phyloP scores from a whole-genome alignment of 164 flowering plant genomes.

The Litsea cubeba region DNA sequence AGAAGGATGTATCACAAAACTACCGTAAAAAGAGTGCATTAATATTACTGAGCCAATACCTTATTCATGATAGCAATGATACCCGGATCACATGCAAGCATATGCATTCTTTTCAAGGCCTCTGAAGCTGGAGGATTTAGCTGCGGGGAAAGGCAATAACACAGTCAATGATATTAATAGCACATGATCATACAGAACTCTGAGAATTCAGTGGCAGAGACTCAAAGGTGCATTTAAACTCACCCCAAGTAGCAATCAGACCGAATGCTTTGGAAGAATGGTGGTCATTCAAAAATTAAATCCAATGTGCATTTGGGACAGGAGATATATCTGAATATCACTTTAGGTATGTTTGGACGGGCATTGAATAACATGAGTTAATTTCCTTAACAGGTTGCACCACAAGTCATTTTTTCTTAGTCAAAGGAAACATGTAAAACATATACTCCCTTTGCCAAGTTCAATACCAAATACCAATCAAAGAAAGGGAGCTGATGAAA shows the following conservation, averaged over 20 bases:
- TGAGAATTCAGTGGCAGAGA: neutral
- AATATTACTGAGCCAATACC: constrained; percentile 31
- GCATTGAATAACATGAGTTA: no score
- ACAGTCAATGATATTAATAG: neutral
- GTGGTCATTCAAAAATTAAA: neutral
- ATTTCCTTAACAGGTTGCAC: neutral
- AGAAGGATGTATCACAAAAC: constrained; percentile 20
- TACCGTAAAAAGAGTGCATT: neutral
- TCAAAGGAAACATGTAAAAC: neutral
- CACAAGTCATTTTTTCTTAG: neutral
- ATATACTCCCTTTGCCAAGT: neutral
- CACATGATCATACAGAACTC: neutral
- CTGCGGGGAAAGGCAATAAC: constrained; percentile 27
- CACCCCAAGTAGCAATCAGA: neutral
- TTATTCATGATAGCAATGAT: constrained; percentile 93
- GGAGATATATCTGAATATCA: neutral
- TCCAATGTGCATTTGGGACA: neutral
- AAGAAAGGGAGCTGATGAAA: neutral
- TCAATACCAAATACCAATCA: neutral
- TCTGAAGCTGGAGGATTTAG: constrained; percentile 84
- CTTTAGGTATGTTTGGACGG: neutral
- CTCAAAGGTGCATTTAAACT: no score
- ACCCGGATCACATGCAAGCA: constrained; percentile 98
- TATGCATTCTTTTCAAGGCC: constrained; percentile 87
- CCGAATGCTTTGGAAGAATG: neutral